Percentiles rank a stretch among this genome's conserved stretches.
Conservation (phyloP, 768 basidiomycete genomes). For the Fomitopsis pulvina region DNA sequence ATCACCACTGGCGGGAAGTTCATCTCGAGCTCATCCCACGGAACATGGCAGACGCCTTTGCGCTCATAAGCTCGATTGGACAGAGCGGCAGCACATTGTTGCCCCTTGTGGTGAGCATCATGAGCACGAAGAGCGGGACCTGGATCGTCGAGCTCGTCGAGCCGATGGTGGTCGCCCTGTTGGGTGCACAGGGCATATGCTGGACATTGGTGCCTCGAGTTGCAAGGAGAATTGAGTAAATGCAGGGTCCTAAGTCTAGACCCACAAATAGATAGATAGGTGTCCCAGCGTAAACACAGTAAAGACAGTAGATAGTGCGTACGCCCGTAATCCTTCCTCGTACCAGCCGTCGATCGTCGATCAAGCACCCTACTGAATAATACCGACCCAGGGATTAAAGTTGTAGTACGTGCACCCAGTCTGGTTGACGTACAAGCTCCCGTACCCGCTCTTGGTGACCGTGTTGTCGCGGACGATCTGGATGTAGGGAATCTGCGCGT, state of each 20-base stretch:
- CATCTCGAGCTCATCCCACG: slow-evolving; percentile 24
- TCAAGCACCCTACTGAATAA: no score
- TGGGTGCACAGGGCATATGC: slow-evolving; percentile 19
- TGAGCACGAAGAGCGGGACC: slow-evolving; percentile 23
- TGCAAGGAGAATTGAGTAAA: slow-evolving; percentile 12
- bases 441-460: slow-evolving; percentile 8
- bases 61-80: slow-evolving; percentile 23
- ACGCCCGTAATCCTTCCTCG: background rate
- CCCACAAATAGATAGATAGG: background rate
- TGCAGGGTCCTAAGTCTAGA: background rate
- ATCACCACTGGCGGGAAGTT: slow-evolving; percentile 18
- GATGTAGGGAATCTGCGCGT: slow-evolving; percentile 22
- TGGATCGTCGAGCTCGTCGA: slow-evolving; percentile 26
- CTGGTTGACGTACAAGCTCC: slow-evolving; percentile 16
- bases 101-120: slow-evolving; percentile 22
- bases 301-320: no score
- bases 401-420: slow-evolving; percentile 21
- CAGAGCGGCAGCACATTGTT: slow-evolving; percentile 25
- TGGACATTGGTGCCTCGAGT: slow-evolving; percentile 21
- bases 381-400: slow-evolving; percentile 22
- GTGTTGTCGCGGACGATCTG: slow-evolving; percentile 19
- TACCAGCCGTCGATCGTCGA: no score
- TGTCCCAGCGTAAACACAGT: no score
- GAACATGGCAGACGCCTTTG: slow-evolving; percentile 23
- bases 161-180: slow-evolving; percentile 21